Base-by-base conservation (phyloP, 768 basidiomycete genomes). In the Rossbeevera mucosa region DNA sequence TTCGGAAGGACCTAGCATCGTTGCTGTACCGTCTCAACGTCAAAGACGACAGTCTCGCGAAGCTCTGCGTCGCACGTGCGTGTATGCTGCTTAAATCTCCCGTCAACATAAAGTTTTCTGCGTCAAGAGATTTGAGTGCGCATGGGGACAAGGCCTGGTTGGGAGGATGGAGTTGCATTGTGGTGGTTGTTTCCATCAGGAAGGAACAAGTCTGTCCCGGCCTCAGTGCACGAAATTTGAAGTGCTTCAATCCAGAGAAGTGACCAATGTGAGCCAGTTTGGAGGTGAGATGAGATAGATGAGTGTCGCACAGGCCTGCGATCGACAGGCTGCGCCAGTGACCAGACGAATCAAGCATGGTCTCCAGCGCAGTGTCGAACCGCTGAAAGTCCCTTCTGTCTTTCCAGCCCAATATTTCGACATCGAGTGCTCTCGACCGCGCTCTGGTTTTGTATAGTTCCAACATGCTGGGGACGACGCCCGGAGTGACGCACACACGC, bases 341-440 rank as follows among this genome's bases (percentile, higher is more conserved):
- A 28, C 55, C 52, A 7, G 51, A 47, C 25, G 65, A 68, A 20
- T 62, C 61, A 12, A 67, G 63, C 42, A 67, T 58, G 36, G 44
- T 51, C 47, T 63, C 63, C 20, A 67, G 52, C 31, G 59, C 61
- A 25, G 46, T 36, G 30, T 69, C 68, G 41, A 67, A 68, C 7
- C 62, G 53, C 44, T 69, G 66, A 36, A 65, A 69, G 4, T 68
- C 65, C n/a, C 54, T 53, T 44, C 66, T 67, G 33, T 67, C 67
- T 44, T 53, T 63, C 66, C 66, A 67, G 13, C 62, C 66, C 30
- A 51, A 59, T 1, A 67, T 48, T 14, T 68, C 63, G 43, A 67
- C 29, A 14, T 67, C 66, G 24, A 67, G 65, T 7, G 58, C 51
- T 31, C 63, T 53, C n/a, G 60, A 57, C 6, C 55, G n/a, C n/a